Base-by-base conservation (phyloP, 164 flowering plant genomes). In the Magnolia changhungtana region DNA sequence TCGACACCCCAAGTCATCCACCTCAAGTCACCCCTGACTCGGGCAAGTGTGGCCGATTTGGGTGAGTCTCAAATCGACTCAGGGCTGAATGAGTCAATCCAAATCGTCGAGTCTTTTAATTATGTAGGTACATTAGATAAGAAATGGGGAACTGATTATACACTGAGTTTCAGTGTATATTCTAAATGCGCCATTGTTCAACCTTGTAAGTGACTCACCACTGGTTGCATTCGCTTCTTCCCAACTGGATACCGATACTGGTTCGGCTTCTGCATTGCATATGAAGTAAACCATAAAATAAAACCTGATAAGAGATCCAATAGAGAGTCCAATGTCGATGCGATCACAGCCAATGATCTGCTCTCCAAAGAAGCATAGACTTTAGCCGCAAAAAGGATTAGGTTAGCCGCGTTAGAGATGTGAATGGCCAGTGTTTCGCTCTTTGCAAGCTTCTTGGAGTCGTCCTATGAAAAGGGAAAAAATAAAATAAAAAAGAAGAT, bases 211-310 rank as follows among this genome's bases (percentile, higher is more conserved):
- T 37, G 51, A 81, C 90, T 76, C 84, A 92, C 96, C 82, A 93
- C 94, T 2, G 98, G 96, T 74, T 93, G 98, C 98, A 93, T 93
- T 51, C 96, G 69, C 51, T 83, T 88, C 83, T 93, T 93, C 59
- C 98, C 98, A 52, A 93, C 88, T 0, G 96, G 96, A 74, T 89
- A 92, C 49, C 84, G 85, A 74, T 86, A 92, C 10, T 83, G 89
- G 74, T 90, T 93, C 7, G 95, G 96, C 20, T 81, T 86, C 76
- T 72, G 86, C 98, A 93, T 93, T 72, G 95, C 89, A 83, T 90
- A 7, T 58, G 93, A 74, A 74, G 98, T 90, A 80, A 92, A 93
- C 98, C 98, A 93, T 55, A 93, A 74, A 37, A 93, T 93, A 71
- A 93, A 89, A 8, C 98, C 98, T 4, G 98, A 93, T 50, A 93